A percentile compares a stretch with the other conserved stretches of the same genome.
phyloP scores from a whole-genome alignment of 129 eudicot species.

The Apium graveolens region DNA sequence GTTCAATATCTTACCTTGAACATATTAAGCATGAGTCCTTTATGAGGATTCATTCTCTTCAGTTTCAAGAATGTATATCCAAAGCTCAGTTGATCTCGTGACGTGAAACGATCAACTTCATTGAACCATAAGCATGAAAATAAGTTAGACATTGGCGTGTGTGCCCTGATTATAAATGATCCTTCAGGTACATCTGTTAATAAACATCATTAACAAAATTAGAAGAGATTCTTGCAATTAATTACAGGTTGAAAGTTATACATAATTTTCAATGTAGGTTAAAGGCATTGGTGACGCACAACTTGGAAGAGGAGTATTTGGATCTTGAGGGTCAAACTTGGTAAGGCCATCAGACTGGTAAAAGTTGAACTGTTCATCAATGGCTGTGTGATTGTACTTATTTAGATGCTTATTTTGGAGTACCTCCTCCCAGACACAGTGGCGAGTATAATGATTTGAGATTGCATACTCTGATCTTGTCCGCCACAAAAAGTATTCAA shows the following conservation, averaged over 20 bases:
- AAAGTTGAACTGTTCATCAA: slow-evolving; percentile 75
- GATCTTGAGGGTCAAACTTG: slow-evolving; percentile 80
- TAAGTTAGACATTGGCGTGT: slow-evolving; percentile 87
- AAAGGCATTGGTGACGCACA: slow-evolving; percentile 50
- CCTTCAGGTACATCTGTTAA: slow-evolving; percentile 95
- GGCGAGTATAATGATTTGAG: slow-evolving; percentile 90
- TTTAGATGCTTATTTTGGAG: slow-evolving; percentile 91
- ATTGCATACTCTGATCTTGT: slow-evolving; percentile 72
- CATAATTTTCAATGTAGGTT: slow-evolving; percentile 8
- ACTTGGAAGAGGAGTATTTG: slow-evolving; percentile 71
- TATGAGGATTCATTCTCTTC: slow-evolving; percentile 61
- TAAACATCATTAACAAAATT: slow-evolving; percentile 4
- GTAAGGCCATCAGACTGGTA: slow-evolving; percentile 89
- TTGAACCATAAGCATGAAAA: slow-evolving; percentile 98
- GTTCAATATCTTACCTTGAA: slow-evolving; percentile 49
- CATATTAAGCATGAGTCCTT: slow-evolving; percentile 55
- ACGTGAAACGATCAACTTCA: slow-evolving; percentile 94
- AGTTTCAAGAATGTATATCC: slow-evolving; percentile 81
- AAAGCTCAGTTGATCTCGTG: slow-evolving; percentile 94
- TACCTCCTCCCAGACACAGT: slow-evolving; percentile 98
- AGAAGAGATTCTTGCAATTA: background rate
- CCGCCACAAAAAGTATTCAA: slow-evolving; percentile 87
- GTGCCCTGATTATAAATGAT: slow-evolving; percentile 84
- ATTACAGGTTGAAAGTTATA: background rate
- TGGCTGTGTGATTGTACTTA: slow-evolving; percentile 89